Conservation (phyloP, 805 yeast genomes). For the Cyberlindnera mississippiensis region DNA sequence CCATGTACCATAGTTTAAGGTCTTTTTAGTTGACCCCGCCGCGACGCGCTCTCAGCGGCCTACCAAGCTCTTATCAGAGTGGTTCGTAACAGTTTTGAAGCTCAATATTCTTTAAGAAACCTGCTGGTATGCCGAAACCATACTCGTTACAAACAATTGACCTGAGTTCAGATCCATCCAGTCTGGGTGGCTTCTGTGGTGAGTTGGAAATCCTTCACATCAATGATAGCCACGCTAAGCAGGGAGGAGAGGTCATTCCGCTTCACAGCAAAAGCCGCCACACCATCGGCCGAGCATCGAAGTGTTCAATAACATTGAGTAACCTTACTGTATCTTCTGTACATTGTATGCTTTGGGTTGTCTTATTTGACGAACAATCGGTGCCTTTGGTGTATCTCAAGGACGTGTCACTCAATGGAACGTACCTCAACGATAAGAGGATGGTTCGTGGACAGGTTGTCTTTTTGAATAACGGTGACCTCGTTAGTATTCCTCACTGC, state of each 20-base stretch:
- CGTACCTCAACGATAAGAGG: conserved; percentile 36
- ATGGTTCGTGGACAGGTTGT: conserved; percentile 31
- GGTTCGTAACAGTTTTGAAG: no score
- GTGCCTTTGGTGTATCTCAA: conserved; percentile 46
- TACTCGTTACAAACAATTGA: no score
- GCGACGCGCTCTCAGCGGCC: no score
- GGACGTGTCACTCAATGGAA: conserved; percentile 51
- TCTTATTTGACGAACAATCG: conserved; percentile 45
- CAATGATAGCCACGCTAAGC: conserved; percentile 2
- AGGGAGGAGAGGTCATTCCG: conserved; percentile 9
- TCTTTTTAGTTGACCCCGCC: no score
- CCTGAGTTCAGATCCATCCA: background rate
- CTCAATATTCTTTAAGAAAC: no score
- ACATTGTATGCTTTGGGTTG: conserved; percentile 48
- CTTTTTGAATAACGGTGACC: conserved; percentile 37
- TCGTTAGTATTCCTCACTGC: conserved; percentile 34
- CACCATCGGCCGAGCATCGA: conserved; percentile 41
- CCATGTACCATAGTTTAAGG: no score
- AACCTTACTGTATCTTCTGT: conserved; percentile 40
- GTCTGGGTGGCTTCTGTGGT: conserved; percentile 12
- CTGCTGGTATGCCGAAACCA: no score
- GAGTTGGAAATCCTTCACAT: conserved; percentile 8
- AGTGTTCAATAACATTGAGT: conserved; percentile 31
- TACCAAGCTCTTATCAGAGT: no score
- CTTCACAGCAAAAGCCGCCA: conserved; percentile 32